Evolutionary conservation across 495 filamentous ascomycete species (phyloP), one percentile per base, ranked within the genome.

Genomic region (Aspergillus carlsbadensis): DNA sequence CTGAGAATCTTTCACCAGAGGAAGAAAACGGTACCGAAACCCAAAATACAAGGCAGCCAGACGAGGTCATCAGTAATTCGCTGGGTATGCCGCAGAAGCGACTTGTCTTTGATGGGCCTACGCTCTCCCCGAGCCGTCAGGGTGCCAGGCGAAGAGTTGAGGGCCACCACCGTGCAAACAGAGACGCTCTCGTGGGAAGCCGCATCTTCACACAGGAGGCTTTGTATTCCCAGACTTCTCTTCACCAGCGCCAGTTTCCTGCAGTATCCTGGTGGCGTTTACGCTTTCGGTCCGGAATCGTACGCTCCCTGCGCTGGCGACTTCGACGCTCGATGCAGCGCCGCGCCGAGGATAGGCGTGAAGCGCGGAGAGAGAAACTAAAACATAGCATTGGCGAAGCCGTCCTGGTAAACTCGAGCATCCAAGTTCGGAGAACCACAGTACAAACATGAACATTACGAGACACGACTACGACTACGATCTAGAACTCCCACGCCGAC

Each of bases 291-390:
- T 80, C 83, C 34, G 74, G 81, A 11, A 78, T 75, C 1, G 72
- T 79, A 56, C 75, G 72, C n/a, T 78, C 75, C 13, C 56, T 83
- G 50, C 74, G 79, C 18, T 77, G 77, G 35, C 78, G 78, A 31
- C 65, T 87, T 34, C 76, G 81, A 35, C 78, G 83, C 54, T 62
- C 82, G 49, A 85, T 83, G 58, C 83, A 87, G 65, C 70, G 75
- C 60, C 78, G 82, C 40, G 79, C 84, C 22, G 77, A 81, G 54
- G 66, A 66, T 22, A 78, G 70, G 58, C 72, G 70, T 43, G 88
- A 90, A 70, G 85, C 81, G 59, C 73, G 85, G 52, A 80, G 84
- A 43, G 78, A 86, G 51, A 78, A 74, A 59, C 75, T 95, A 50
- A 81, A 88, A 63, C 77, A 81, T 53, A 88, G 80, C 60, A 96